Evolutionary conservation across 306 rosid species (phyloP), one percentile per base, ranked within the genome.

Genomic region (Comarum palustre): DNA sequence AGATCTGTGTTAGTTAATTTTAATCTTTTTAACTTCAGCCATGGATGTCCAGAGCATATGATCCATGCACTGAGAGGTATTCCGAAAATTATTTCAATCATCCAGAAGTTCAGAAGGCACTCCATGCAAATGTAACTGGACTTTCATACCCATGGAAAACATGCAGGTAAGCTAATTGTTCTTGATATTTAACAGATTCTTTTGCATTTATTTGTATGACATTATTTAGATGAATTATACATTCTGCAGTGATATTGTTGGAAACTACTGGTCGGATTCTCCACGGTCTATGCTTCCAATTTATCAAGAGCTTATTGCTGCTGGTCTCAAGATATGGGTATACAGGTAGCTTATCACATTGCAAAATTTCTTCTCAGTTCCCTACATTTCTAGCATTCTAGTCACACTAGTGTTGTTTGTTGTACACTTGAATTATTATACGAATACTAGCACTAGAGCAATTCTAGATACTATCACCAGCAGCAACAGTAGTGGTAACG

Each of bases 11-110:
- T 73, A 20, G 31, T 50, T 58, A 68, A 75, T 57, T 43, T 74
- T 34, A 13, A 24, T 2, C 24, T 75, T 7, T 78, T 78, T 57
- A 76, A 82, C 77, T 77, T 84, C 86, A 95, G 99, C 96, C 99
- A 65, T 91, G 99, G 97, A 91, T 91, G 96, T 91, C 88, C 34
- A 80, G 93, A 79, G 96, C 90, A 62, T 91, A 95, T 29, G 99
- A 95, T 87, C 99, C 99, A 8, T 95, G 99, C 80, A 86, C 97
- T 0, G 96, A 87, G 82, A 88, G 99, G 85, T 66, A 88, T 70
- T 88, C 99, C 3, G 80, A 80, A 46, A 75, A 58, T 80, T 95
- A 95, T 81, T 95, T 87, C 87, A 95, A 95, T 76, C 92, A 22
- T 69, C 99, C 97, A 12, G 93, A 87, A 45, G 97, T 95, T 88